These are phyloP conservation scores for Nannizzia gypsea DNA, from an alignment of 2,329 filamentous ascomycete species.

Conservation along the genomic window DNA sequence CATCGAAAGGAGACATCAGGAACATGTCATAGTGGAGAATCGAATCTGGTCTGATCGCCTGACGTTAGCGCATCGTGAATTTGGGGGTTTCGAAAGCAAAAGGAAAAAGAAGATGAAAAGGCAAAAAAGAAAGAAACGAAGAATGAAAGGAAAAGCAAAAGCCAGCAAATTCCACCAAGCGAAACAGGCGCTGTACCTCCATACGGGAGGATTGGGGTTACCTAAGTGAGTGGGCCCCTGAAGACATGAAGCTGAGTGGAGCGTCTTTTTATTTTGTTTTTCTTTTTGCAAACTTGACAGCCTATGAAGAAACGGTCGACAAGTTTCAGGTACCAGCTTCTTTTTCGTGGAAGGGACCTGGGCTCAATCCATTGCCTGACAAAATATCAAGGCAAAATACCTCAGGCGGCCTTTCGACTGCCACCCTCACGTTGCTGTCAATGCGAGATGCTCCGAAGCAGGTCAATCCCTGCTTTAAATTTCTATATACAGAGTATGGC, in stretches of 20 bases:
- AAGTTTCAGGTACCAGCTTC: background rate
- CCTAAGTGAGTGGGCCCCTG: background rate
- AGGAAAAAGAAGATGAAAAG: background rate
- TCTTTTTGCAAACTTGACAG: background rate
- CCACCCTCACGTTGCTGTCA: background rate
- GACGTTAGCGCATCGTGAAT: constrained; percentile 7
- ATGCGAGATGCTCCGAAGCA: background rate
- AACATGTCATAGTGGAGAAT: constrained; percentile 11
- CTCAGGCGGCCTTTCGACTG: background rate
- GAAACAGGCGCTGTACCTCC: constrained; percentile 8
- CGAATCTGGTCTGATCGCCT: constrained; percentile 10
- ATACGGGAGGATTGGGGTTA: constrained; percentile 4
- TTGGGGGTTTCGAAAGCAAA: constrained; percentile 1
- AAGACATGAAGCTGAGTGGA: background rate
- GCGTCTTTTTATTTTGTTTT: background rate
- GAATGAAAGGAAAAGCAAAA: constrained; percentile 1
- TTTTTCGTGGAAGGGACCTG: background rate
- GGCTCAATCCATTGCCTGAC: background rate
- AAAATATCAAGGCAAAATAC: background rate
- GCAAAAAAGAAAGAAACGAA: background rate
- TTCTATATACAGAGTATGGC: background rate
- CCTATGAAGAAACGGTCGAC: background rate
- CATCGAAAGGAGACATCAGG: constrained; percentile 11
- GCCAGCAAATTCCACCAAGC: constrained; percentile 4
- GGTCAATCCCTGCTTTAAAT: background rate